These are phyloP conservation scores for Umbelopsis sp. DNA, from an alignment of 371 early-diverging fungal species.

Conservation along the genomic window DNA sequence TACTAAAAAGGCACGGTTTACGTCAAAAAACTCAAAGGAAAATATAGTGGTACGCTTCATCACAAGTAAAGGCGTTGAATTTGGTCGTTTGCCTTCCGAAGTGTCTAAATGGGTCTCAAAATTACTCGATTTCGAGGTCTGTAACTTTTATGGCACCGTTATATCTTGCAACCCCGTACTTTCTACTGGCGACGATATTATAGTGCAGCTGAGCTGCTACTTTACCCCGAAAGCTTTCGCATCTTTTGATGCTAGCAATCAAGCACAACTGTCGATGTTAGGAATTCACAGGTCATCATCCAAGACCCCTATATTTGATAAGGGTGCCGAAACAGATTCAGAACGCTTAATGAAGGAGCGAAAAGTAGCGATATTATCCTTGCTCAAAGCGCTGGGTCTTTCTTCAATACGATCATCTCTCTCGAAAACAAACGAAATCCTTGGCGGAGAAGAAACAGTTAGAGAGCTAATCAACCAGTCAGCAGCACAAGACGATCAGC, in stretches of 20 bases:
- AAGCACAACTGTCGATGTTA: not conserved
- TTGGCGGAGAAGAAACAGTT: conserved; percentile 25
- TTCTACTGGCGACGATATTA: conserved; percentile 58
- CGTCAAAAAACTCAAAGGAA: conserved; percentile 25
- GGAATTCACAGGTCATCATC: not conserved
- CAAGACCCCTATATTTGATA: conserved; percentile 26
- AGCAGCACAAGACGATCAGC: conserved; percentile 21
- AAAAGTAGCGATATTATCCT: conserved; percentile 47
- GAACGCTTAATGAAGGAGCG: conserved; percentile 34
- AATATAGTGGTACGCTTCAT: conserved; percentile 61
- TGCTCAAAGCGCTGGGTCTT: conserved; percentile 46
- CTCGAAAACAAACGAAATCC: conserved; percentile 28
- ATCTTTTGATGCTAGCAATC: conserved; percentile 19
- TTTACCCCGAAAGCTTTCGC: conserved; percentile 39
- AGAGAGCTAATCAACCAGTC: conserved; percentile 36
- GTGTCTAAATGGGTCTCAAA: conserved; percentile 50
- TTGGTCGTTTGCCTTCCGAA: conserved; percentile 53
- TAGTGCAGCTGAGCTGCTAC: conserved; percentile 50
- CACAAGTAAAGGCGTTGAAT: conserved; percentile 34
- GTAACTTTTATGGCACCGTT: conserved; percentile 50
- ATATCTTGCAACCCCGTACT: conserved; percentile 39
- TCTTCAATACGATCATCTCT: conserved; percentile 43
- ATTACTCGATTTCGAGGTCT: conserved; percentile 51
- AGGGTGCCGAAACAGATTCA: conserved; percentile 31
- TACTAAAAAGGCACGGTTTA: conserved; percentile 16